Evolutionary conservation across 1,139 yeast species (phyloP), one percentile per base, ranked within the genome.

Genomic region (Diutina ranongensis): DNA sequence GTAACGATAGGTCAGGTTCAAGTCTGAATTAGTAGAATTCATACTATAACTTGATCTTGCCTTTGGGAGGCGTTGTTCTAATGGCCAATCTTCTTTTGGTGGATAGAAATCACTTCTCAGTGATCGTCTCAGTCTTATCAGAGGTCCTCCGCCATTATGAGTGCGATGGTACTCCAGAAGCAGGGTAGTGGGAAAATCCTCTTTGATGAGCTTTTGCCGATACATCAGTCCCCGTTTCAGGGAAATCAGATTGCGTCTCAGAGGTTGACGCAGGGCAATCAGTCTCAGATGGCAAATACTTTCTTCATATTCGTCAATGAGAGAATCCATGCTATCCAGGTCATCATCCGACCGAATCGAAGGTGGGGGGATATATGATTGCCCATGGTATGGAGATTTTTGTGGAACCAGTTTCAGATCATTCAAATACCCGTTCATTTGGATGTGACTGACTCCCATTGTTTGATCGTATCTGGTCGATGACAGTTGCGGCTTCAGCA

Each of bases 221-320:
- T 35, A 63, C 51, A 18, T 12, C 44, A 28, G 34, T 2, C 35
- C 31, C 5, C 44, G 44, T 16, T 28, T 28, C 35, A 28, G 35
- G 18, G 33, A 12, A 10, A 28, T 40, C 27, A 20, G 20, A 13
- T 27, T 28, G 15, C 44, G 34, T 18, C 44, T n/a, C 44, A 40
- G 35, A 4, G 33, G 9, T 7, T 16, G 22, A 4, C 44, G 35
- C 70, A 60, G 15, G 48, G 45, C 16, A 50, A 46, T 20, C 50
- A 50, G 8, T 59, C 47, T 40, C 54, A 54, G 9, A 59, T 54
- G 25, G 57, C 65, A 57, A 35, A 68, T 60, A 44, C 64, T 64
- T 48, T 69, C 72, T 49, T 74, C 76, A 52, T 74, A 76, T 49
- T 71, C 76, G 49, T 75, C 80, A 15, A 77, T 57, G 16, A 76